Evolutionary conservation across 2,329 filamentous ascomycete species (phyloP).

Genomic region (Colletotrichum higginsianum): DNA sequence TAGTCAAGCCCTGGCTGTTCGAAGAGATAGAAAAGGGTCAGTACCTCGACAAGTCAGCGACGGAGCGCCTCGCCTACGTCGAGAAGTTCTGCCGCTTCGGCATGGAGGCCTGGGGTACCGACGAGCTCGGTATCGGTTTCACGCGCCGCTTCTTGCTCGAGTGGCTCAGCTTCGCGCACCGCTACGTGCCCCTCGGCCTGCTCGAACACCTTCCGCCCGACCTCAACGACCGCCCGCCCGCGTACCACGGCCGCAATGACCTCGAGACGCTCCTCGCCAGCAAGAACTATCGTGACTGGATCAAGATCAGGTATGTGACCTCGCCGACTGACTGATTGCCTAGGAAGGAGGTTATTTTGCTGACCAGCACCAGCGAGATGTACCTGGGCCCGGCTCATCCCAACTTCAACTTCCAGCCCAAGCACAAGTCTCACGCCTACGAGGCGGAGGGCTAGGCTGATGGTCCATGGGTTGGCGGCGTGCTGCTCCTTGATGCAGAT

Average conservation of each 20-base stretch:
- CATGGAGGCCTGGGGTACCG: conserved; percentile 94
- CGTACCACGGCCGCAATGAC: conserved; percentile 87
- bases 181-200: conserved; percentile 92
- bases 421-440: conserved; percentile 96
- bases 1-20: conserved; percentile 99
- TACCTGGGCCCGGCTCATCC: conserved; percentile 92
- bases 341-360: not conserved
- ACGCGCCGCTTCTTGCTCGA: conserved; percentile 94
- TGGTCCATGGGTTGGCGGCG: not conserved
- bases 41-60: conserved; percentile 94
- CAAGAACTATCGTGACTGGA: conserved; percentile 96
- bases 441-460: conserved; percentile 76
- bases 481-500: not conserved
- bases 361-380: conserved; percentile 81
- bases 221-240: conserved; percentile 90
- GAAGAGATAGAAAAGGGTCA: conserved; percentile 94
- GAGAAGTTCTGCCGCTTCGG: conserved; percentile 94
- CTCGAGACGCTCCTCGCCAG: conserved; percentile 94
- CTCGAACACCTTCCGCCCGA: conserved; percentile 90
- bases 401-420: conserved; percentile 94
- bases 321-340: not conserved
- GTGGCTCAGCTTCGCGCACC: conserved; percentile 93
- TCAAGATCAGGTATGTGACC: conserved; percentile 89
- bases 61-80: conserved; percentile 86
- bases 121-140: conserved; percentile 92